Conservation (phyloP, 2,329 filamentous ascomycete genomes). For the Ophiocordyceps camponoti-saundersi region DNA sequence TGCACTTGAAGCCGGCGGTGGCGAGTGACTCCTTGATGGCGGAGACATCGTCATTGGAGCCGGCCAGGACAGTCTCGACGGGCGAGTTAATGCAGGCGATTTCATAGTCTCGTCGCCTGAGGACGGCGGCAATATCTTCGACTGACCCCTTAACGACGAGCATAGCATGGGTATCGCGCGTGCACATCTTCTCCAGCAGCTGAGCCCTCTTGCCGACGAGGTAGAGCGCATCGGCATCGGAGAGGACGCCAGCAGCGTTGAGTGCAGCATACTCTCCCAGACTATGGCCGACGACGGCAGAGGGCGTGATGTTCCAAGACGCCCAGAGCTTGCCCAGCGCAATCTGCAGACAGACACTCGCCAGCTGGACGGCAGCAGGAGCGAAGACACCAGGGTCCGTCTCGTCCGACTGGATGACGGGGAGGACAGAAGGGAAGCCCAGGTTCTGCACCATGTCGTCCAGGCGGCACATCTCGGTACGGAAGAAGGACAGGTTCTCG, state of each 20-base stretch:
- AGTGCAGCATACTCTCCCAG: conserved; percentile 47
- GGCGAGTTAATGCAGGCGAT: conserved; percentile 44
- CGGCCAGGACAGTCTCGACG: conserved; percentile 28
- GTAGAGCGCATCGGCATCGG: conserved; percentile 39
- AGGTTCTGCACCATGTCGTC: conserved; percentile 11
- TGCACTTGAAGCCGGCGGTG: conserved; percentile 10
- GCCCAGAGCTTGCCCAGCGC: conserved; percentile 20
- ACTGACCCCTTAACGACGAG: conserved; percentile 10
- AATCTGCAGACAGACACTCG: conserved; percentile 18
- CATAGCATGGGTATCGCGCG: conserved; percentile 13
- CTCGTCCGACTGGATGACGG: conserved; percentile 21
- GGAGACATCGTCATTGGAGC: neutral
- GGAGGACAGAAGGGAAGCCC: conserved; percentile 18
- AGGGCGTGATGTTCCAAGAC: conserved; percentile 19
- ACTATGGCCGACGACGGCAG: conserved; percentile 29
- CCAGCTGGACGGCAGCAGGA: conserved; percentile 15
- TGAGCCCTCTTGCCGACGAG: conserved; percentile 41
- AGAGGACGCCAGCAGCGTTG: conserved; percentile 40
- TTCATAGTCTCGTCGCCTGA: conserved; percentile 10
- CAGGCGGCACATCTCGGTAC: conserved; percentile 11
- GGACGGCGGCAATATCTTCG: conserved; percentile 7
- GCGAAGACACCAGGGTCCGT: conserved; percentile 1
- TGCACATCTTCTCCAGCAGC: conserved; percentile 36
- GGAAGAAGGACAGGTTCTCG: conserved; percentile 12
- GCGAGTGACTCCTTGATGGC: conserved; percentile 10